Evolutionary conservation across 2,329 filamentous ascomycete species (phyloP), one percentile per base, ranked within the genome.

Genomic region (Claviceps arundinis): DNA sequence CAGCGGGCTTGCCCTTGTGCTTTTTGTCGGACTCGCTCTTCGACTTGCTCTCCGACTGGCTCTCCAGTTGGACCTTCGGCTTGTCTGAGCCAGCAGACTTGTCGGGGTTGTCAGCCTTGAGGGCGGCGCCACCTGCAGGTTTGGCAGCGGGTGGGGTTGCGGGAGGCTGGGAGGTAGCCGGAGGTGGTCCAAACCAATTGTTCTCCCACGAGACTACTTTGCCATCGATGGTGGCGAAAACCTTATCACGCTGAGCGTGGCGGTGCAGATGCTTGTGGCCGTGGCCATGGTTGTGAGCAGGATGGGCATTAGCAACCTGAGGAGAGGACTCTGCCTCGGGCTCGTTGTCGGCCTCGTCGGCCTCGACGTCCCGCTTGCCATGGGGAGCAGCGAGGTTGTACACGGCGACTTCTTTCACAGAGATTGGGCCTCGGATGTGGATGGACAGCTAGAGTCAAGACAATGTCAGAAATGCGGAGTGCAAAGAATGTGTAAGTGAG

Each of bases 401-500:
- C 51, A 82, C 81, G 11, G 84, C 86, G 51, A 89, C 73, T 58
- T 86, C 76, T 61, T 80, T 80, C 37, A 90, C 63, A 41, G 76
- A 68, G 58, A 87, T 65, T 1, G 86, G 85, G 3, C 86, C 87
- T 58, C 85, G 82, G 61, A 89, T 74, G 64, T 88, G 82, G 56
- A 87, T 66, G 1, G 84, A 87, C 34, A 89, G 72, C 84, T 88
- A 54, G 30, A 34, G 30, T 34, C 42, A 26, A 19, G 50, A 55
- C 19, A 34, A 13, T 7, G 55, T 53, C 44, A 42, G 48, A n/a
- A 8, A 48, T 41, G 47, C 14, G 19, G 16, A n/a, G 8, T n/a
- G 6, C 19, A 38, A 30, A n/a, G 17, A 11, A 8, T 24, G 14
- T 17, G n/a, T 6, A 7, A 22, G 22, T 6, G 17, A 11, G 24